Percentiles rank a stretch among this genome's conserved stretches.
Conservation (phyloP, 805 yeast genomes). For the Yarrowia porcina region DNA sequence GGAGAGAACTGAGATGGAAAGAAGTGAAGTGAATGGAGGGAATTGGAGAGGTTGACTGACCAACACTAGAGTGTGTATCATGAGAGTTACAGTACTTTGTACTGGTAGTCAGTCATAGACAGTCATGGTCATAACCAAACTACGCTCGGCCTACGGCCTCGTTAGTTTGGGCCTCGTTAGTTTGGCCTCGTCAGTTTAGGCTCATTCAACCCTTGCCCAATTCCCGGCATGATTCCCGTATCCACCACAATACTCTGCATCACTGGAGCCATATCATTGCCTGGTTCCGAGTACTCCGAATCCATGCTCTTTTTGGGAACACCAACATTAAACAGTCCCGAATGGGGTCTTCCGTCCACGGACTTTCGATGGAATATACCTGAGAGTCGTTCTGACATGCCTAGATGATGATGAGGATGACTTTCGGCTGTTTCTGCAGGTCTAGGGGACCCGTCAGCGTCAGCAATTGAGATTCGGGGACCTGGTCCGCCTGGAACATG, state of each 20-base stretch:
- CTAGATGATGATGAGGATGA: background rate
- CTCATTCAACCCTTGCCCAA: conserved; percentile 8
- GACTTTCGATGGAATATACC: conserved; percentile 3
- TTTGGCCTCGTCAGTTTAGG: background rate
- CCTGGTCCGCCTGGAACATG: background rate
- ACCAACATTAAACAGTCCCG: background rate
- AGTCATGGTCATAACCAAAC: background rate
- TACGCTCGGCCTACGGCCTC: background rate
- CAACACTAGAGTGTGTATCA: no score
- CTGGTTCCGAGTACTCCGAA: background rate
- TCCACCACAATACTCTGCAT: conserved; percentile 25
- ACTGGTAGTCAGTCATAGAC: no score
- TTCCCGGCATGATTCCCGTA: conserved; percentile 17
- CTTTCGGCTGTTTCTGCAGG: background rate
- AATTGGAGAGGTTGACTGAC: no score
- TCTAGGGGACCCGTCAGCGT: conserved; percentile 1
- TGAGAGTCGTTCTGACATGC: conserved; percentile 10
- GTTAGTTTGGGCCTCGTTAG: background rate
- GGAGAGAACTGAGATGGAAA: no score
- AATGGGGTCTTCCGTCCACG: conserved; percentile 8
- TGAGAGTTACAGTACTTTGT: no score
- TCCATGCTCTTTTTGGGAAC: background rate
- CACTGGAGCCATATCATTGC: conserved; percentile 7
- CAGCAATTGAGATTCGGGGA: background rate
- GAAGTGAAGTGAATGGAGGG: no score